Evolutionary conservation across 1,139 yeast species (phyloP), one percentile per base, ranked within the genome.

Genomic region (Nadsonia starkeyi-henricii): DNA sequence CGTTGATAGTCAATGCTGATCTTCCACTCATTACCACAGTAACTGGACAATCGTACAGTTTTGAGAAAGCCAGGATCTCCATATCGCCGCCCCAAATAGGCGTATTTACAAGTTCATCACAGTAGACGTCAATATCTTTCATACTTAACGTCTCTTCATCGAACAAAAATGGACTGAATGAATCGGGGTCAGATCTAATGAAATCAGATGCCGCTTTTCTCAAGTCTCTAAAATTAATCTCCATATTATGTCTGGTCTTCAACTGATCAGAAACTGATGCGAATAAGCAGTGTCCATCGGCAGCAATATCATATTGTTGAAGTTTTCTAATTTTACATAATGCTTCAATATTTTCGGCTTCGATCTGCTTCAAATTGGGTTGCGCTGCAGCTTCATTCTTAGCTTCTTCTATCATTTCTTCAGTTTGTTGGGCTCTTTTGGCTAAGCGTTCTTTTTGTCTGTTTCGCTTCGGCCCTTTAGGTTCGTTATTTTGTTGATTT

Each of bases 81-180:
- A 88, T 71, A 59, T 91, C 97, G 3, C 96, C 93, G 28, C 98
- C 98, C 98, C 98, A 91, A 72, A 85, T 77, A 0, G 95, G 79
- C 0, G 96, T 85, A 17, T 67, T 68, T 49, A 74, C 82, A 50
- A 91, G 72, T 55, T 81, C 81, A 1, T 69, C 64, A 8, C 86
- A 74, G 62, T 91, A 91, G n/a, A 75, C 76, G 41, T 75, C 81
- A 26, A 89, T 65, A 53, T 84, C 84, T 43, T 74, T 70, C 54
- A 83, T 57, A 15, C 75, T 68, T 69, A 78, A 72, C 0, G 85
- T 81, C 20, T 66, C 68, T 56, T 86, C 95, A 60, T 85, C 95
- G 59, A 85, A 80, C 55, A 91, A 65, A 59, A 83, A 91, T 3
- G 97, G 96, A 9, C 75, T 67, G 60, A 80, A 91, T 47, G 83